These are phyloP conservation scores for Laburnicola sp. DNA, from an alignment of 2,329 filamentous ascomycete genomes.

Conservation along the genomic window DNA sequence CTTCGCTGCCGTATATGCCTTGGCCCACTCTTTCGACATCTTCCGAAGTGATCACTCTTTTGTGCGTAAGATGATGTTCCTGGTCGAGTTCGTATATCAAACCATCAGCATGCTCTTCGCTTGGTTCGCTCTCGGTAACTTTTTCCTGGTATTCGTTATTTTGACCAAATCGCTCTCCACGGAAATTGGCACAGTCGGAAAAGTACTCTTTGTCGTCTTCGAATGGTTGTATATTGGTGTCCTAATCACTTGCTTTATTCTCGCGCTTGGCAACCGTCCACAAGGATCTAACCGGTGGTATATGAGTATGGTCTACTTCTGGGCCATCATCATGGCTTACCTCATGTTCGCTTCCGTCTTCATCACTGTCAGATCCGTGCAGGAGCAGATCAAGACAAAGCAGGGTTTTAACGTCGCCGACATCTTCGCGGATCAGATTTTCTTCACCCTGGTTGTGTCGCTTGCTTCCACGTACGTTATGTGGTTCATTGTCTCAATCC, in stretches of 20 bases:
- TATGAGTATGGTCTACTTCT: slow-evolving; percentile 97
- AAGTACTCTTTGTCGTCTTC: slow-evolving; percentile 83
- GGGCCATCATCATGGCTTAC: slow-evolving; percentile 90
- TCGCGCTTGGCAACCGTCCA: slow-evolving; percentile 91
- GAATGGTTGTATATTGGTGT: slow-evolving; percentile 95
- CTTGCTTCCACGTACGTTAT: slow-evolving; percentile 90
- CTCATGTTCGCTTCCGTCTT: slow-evolving; percentile 93
- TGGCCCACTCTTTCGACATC: slow-evolving; percentile 94
- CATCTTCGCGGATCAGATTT: slow-evolving; percentile 83
- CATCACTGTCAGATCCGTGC: slow-evolving; percentile 86
- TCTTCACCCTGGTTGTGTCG: slow-evolving; percentile 92
- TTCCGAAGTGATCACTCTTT: slow-evolving; percentile 90
- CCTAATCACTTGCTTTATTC: slow-evolving; percentile 90
- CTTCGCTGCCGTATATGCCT: slow-evolving; percentile 94
- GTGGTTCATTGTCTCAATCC: slow-evolving; percentile 85
- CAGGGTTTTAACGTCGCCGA: slow-evolving; percentile 70
- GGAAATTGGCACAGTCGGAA: slow-evolving; percentile 75
- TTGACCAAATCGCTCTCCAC: slow-evolving; percentile 82
- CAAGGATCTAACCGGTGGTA: slow-evolving; percentile 93
- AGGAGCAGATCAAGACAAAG: slow-evolving; percentile 64
- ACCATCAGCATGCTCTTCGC: slow-evolving; percentile 97
- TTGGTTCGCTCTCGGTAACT: slow-evolving; percentile 98
- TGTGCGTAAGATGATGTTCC: slow-evolving; percentile 83
- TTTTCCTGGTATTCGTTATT: slow-evolving; percentile 98
- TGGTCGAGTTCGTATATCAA: slow-evolving; percentile 92